These are phyloP conservation scores for Euphorbia celastroides DNA, from an alignment of 441 rosid species.

Conservation along the genomic window DNA sequence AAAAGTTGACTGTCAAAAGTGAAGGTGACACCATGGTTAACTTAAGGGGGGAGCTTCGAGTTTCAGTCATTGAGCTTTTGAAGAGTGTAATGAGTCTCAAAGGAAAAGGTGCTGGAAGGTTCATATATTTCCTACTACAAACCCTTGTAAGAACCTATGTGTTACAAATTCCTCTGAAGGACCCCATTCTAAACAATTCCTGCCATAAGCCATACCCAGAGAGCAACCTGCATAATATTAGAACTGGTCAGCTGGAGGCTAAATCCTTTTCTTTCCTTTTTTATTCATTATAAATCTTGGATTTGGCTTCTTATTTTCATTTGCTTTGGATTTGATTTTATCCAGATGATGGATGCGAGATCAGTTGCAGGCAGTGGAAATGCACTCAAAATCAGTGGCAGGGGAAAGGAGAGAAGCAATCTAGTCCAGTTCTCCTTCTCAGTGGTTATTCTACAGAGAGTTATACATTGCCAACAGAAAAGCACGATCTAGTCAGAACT, in stretches of 20 bases:
- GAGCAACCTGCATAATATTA: constrained; percentile 28
- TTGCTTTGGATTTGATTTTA: constrained; percentile 11
- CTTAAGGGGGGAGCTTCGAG: constrained; percentile 33
- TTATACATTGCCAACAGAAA: constrained; percentile 38
- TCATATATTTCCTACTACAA: constrained; percentile 21
- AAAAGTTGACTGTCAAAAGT: constrained; percentile 11
- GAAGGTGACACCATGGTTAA: constrained; percentile 12
- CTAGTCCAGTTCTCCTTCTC: constrained; percentile 34
- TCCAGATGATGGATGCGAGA: constrained; percentile 34
- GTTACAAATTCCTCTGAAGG: constrained; percentile 26
- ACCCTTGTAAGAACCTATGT: constrained; percentile 30
- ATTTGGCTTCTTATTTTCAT: neutral
- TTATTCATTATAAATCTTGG: neutral
- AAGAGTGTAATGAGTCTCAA: constrained; percentile 28
- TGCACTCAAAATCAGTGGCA: constrained; percentile 2
- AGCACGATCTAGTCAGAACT: constrained; percentile 40
- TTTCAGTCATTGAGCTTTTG: constrained; percentile 30
- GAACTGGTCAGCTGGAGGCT: constrained; percentile 27
- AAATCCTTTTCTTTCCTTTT: neutral
- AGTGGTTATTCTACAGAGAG: constrained; percentile 36
- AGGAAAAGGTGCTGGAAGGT: constrained; percentile 28
- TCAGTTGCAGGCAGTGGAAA: constrained; percentile 40
- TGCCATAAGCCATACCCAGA: constrained; percentile 21
- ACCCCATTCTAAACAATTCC: constrained; percentile 3
- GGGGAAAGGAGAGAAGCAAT: constrained; percentile 17